These are phyloP conservation scores for Cucumis cinereus DNA, from an alignment of 306 rosid genomes.

Conservation along the genomic window DNA sequence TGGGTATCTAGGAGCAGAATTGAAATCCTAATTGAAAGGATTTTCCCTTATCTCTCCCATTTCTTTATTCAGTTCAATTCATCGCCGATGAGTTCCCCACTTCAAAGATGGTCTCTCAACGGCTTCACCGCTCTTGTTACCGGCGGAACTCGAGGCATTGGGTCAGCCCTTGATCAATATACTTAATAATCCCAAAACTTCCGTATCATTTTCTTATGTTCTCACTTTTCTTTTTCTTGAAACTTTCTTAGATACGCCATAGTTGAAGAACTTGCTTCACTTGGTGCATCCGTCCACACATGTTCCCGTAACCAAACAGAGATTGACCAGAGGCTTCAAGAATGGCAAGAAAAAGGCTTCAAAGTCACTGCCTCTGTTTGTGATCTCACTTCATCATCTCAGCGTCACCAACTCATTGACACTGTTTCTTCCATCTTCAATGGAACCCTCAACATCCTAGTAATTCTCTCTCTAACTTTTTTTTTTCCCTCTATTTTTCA, in stretches of 20 bases:
- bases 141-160: conserved; percentile 43
- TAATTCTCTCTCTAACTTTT: not conserved
- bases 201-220: not conserved
- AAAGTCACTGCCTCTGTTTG: conserved; percentile 36
- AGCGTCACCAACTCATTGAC: conserved; percentile 21
- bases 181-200: not conserved
- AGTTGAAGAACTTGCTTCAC: conserved; percentile 37
- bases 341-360: conserved; percentile 30
- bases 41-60: not conserved
- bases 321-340: conserved; percentile 15
- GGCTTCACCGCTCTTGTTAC: conserved; percentile 41
- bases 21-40: not conserved
- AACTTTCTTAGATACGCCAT: conserved; percentile 12
- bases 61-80: not conserved
- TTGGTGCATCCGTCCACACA: conserved; percentile 34
- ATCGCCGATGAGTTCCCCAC: not conserved
- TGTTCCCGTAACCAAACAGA: conserved; percentile 33
- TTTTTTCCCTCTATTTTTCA: too few relatives aligned
- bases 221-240: not conserved
- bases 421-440: conserved; percentile 23
- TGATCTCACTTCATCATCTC: conserved; percentile 15
- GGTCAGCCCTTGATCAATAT: conserved; percentile 6
- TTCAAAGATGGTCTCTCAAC: conserved; percentile 37
- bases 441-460: conserved; percentile 42
- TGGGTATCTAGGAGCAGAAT: too few relatives aligned